phyloP scores from a whole-genome alignment of 306 rosid species.

The Citrullus amarus region DNA sequence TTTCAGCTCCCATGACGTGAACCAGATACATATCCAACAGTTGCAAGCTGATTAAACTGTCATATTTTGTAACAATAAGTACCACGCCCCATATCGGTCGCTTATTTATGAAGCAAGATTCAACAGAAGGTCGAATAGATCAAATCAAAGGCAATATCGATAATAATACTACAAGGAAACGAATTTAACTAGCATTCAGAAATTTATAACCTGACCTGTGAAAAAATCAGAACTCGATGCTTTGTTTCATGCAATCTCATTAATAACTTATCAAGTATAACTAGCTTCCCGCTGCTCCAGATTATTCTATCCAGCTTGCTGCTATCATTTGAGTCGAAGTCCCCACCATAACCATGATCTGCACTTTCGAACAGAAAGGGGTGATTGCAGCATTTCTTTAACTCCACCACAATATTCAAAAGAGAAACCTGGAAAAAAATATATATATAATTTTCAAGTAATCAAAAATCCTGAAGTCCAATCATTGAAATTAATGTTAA shows the following conservation, averaged over 20 bases:
- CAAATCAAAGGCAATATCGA: background rate
- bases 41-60: background rate
- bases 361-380: conserved; percentile 99
- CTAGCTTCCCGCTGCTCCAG: conserved; percentile 96
- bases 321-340: conserved; percentile 52
- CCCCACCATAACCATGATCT: conserved; percentile 99
- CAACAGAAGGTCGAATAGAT: background rate
- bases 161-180: background rate
- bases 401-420: conserved; percentile 91
- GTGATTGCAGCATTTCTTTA: conserved; percentile 99
- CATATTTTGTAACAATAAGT: background rate
- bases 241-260: conserved; percentile 87
- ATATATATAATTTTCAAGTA: background rate
- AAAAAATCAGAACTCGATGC: conserved; percentile 92
- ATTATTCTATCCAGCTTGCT: conserved; percentile 82
- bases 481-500: background rate
- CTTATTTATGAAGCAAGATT: no score
- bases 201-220: conserved; percentile 57
- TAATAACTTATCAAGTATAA: conserved; percentile 91
- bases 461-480: background rate
- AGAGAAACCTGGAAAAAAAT: conserved; percentile 68
- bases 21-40: background rate
- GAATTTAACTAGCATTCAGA: background rate
- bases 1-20: background rate
- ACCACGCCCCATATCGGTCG: no score